A percentile compares a stretch with the other conserved stretches of the same genome.
Conservation (phyloP, 2,329 filamentous ascomycete species). For the Verticillium tricorpus region DNA sequence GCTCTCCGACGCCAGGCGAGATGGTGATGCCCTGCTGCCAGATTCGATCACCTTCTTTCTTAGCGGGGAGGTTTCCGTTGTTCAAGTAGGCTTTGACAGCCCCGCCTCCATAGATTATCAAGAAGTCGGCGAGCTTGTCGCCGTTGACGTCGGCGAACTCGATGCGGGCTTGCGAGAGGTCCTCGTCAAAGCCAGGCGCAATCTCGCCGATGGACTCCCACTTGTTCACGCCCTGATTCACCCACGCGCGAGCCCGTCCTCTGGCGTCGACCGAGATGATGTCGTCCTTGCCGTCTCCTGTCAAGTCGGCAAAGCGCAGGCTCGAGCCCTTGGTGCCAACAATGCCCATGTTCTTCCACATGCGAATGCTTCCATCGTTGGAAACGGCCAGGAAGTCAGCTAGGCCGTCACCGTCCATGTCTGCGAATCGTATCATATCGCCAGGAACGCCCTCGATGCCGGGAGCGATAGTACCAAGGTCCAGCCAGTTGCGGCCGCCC, state of each 20-base stretch:
- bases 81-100: constrained; percentile 15
- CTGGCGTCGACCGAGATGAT: constrained; percentile 8
- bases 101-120: constrained; percentile 13
- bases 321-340: constrained; percentile 3
- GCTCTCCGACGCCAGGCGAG: constrained; percentile 8
- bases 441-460: constrained; percentile 2
- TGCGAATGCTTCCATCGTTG: constrained; percentile 4
- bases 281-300: constrained; percentile 12
- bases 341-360: constrained; percentile 11
- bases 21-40: background rate
- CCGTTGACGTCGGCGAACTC: constrained; percentile 7
- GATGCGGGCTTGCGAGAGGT: constrained; percentile 1
- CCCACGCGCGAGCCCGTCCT: constrained; percentile 5
- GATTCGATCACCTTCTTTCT: background rate
- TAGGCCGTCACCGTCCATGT: constrained; percentile 12
- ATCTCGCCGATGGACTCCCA: constrained; percentile 1
- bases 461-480: constrained; percentile 6
- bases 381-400: constrained; percentile 12
- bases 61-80: constrained; percentile 2
- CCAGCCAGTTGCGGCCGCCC: constrained; percentile 1
- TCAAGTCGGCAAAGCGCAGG: constrained; percentile 9
- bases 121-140: constrained; percentile 9
- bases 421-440: constrained; percentile 8
- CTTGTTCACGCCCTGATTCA: constrained; percentile 4
- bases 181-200: constrained; percentile 4